Evolutionary conservation across 345 rosid genomes (phyloP).

Genomic region (sweet orange (Citrus sinensis)): DNA sequence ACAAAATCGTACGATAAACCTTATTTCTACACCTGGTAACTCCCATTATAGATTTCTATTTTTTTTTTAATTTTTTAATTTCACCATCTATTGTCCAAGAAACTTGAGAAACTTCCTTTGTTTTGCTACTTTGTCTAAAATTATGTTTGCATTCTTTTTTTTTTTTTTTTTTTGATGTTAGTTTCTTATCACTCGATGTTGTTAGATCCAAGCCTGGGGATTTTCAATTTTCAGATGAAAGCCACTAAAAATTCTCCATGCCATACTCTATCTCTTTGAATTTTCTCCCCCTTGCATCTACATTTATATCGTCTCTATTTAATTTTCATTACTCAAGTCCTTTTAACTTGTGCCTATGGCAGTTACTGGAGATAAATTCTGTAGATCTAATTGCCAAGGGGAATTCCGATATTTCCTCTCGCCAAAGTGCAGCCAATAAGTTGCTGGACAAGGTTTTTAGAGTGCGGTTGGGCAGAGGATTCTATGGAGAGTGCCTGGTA

Average conservation of each 20-base stretch:
- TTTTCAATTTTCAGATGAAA: background rate
- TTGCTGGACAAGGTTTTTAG: constrained; percentile 56
- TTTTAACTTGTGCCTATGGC: constrained; percentile 23
- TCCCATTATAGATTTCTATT: background rate
- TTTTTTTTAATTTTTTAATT: background rate
- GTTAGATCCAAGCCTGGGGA: background rate
- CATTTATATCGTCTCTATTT: constrained; percentile 7
- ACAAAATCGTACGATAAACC: background rate
- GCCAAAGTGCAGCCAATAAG: constrained; percentile 52
- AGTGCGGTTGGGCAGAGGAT: constrained; percentile 74
- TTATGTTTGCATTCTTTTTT: background rate
- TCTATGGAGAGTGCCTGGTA: constrained; percentile 97
- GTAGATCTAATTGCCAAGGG: constrained; percentile 53
- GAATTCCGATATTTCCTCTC: constrained; percentile 39
- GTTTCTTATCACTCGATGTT: background rate
- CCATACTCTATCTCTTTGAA: background rate
- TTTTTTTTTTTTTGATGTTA: background rate
- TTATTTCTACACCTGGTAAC: background rate
- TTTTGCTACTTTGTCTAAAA: background rate
- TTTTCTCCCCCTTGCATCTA: background rate
- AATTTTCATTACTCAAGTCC: constrained; percentile 4
- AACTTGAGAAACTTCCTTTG: background rate
- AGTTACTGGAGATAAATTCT: constrained; percentile 61
- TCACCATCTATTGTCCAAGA: background rate
- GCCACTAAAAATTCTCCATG: background rate